Percentiles rank a stretch among this genome's conserved stretches.
Evolutionary conservation across 2,329 filamentous ascomycete genomes (phyloP).

Genomic region (Ophiocordyceps unilateralis): DNA sequence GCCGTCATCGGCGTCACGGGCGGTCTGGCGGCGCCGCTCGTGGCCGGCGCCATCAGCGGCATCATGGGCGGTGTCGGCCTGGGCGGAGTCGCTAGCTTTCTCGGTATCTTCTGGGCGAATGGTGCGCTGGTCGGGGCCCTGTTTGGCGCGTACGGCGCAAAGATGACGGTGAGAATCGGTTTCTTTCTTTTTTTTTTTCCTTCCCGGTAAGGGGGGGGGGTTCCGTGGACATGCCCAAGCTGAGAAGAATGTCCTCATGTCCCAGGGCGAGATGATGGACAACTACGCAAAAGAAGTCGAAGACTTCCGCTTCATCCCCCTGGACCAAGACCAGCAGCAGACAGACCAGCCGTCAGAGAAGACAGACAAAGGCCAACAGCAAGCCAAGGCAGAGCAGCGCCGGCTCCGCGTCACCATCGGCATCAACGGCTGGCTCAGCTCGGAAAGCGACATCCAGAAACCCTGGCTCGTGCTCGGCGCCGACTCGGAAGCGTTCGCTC

Average conservation of each 20-base stretch:
- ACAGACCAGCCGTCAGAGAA: too few species aligned
- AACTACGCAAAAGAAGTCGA: slow-evolving; percentile 75
- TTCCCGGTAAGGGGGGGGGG: too few species aligned
- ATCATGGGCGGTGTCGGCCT: slow-evolving; percentile 75
- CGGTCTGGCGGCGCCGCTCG: slow-evolving; percentile 73
- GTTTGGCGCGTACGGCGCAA: slow-evolving; percentile 78
- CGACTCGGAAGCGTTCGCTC: slow-evolving; percentile 64
- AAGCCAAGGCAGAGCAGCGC: slow-evolving; percentile 13
- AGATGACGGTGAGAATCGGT: slow-evolving; percentile 33
- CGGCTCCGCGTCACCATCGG: slow-evolving; percentile 68
- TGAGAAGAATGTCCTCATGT: neutral
- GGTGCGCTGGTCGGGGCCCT: slow-evolving; percentile 70
- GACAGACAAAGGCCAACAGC: neutral
- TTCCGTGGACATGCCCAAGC: neutral
- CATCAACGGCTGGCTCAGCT: slow-evolving; percentile 71
- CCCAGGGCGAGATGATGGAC: slow-evolving; percentile 63
- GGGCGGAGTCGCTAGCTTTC: slow-evolving; percentile 69
- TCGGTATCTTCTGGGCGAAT: slow-evolving; percentile 76
- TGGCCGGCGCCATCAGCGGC: slow-evolving; percentile 71
- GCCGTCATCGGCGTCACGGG: slow-evolving; percentile 83
- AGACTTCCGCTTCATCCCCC: slow-evolving; percentile 63
- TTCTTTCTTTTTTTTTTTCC: neutral
- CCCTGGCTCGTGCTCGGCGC: slow-evolving; percentile 64
- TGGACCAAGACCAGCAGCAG: slow-evolving; percentile 24
- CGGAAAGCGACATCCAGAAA: slow-evolving; percentile 55